Conservation (phyloP, 805 yeast genomes). For the Candida michaelii region DNA sequence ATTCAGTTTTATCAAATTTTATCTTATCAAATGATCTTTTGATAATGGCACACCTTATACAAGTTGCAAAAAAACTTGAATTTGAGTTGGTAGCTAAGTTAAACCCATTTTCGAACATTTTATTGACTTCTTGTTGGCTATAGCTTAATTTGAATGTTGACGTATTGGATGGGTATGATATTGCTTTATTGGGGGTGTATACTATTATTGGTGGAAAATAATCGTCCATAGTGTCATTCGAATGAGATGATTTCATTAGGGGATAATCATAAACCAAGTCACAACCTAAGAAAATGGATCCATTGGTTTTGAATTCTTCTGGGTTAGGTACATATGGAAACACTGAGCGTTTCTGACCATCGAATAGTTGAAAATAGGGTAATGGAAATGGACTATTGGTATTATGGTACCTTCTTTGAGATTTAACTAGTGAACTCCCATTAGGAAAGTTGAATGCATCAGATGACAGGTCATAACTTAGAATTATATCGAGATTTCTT, state of each 20-base stretch:
- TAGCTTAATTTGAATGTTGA: conserved; percentile 61
- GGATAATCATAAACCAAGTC: conserved; percentile 33
- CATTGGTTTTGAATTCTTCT: background rate
- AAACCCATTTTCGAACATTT: conserved; percentile 53
- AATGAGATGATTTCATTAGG: background rate
- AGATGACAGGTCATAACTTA: conserved; percentile 48
- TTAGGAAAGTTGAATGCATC: conserved; percentile 58
- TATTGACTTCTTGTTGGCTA: conserved; percentile 38
- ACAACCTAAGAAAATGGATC: conserved; percentile 46
- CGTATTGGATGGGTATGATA: conserved; percentile 47
- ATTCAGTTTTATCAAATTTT: conserved; percentile 6
- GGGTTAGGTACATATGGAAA: conserved; percentile 12
- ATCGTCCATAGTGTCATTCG: background rate
- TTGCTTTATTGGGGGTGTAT: conserved; percentile 47
- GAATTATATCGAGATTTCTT: conserved; percentile 37
- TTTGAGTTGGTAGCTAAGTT: conserved; percentile 49
- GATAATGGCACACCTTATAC: conserved; percentile 58
- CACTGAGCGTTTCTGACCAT: background rate
- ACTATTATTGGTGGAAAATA: conserved; percentile 53
- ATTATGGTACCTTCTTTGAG: conserved; percentile 34
- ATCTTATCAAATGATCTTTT: conserved; percentile 50
- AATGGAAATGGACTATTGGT: background rate
- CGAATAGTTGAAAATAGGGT: background rate
- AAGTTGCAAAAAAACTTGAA: conserved; percentile 42
- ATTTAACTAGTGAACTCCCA: conserved; percentile 50